A percentile compares a stretch with the other conserved stretches of the same genome.
Conservation (phyloP, 2,329 filamentous ascomycete genomes). For the Phoma herbarum region DNA sequence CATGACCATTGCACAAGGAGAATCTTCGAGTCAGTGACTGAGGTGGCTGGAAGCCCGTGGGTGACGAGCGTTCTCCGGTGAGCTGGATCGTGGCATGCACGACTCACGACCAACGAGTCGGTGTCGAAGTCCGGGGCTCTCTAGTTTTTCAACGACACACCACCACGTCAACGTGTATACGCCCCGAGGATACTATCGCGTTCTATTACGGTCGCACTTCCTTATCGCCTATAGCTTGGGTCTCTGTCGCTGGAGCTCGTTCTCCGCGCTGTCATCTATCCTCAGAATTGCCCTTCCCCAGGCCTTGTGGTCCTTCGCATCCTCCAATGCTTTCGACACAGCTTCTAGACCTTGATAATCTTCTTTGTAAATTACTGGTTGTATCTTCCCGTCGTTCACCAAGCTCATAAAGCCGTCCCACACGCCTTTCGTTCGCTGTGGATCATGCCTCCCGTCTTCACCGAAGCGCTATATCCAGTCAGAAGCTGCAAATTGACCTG, state of each 20-base stretch:
- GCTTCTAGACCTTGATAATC: constrained; percentile 61
- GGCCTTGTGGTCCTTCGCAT: constrained; percentile 60
- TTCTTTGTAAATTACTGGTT: constrained; percentile 60
- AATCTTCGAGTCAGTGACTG: constrained; percentile 7
- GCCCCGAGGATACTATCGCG: not conserved
- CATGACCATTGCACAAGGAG: constrained; percentile 1
- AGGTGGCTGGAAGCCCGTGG: constrained; percentile 8
- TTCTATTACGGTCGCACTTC: not conserved
- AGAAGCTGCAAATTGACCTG: not conserved
- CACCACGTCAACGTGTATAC: not conserved
- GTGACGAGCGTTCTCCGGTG: constrained; percentile 1
- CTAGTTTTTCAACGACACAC: not conserved
- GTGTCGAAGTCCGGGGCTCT: not conserved
- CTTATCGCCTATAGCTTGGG: constrained; percentile 19
- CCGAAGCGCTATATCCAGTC: constrained; percentile 59
- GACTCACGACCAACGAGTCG: not conserved
- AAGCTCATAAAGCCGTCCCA: constrained; percentile 63
- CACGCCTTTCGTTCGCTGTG: constrained; percentile 57
- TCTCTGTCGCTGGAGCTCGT: constrained; percentile 2
- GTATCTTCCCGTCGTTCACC: constrained; percentile 58
- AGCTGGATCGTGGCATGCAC: not conserved
- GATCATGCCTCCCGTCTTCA: constrained; percentile 62
- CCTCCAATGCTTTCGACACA: constrained; percentile 60
- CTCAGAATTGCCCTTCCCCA: constrained; percentile 67
- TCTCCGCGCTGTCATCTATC: constrained; percentile 43